Evolutionary conservation across 208 protist species (phyloP).

Genomic region (Trypanosoma scelopori): DNA sequence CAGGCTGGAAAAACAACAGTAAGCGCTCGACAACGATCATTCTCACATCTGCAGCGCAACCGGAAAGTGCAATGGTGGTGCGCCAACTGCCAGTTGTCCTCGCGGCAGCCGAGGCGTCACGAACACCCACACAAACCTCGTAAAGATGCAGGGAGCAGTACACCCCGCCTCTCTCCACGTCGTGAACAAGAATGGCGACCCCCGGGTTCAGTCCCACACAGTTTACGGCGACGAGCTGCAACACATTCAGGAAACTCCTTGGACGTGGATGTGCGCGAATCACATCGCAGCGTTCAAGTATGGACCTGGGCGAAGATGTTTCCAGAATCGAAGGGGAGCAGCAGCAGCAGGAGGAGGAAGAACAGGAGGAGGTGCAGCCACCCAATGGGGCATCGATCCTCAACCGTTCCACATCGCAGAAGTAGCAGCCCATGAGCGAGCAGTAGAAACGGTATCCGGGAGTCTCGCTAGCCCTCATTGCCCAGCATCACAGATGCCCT

Average conservation of each 20-base stretch:
- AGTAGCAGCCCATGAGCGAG: conserved; percentile 8
- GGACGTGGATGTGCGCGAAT: conserved; percentile 2
- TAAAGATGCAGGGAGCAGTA: conserved; percentile 16
- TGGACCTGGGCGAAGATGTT: neutral
- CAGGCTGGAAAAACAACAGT: conserved; percentile 15
- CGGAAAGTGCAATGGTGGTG: conserved; percentile 5
- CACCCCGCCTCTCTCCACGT: conserved; percentile 3
- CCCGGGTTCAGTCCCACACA: neutral
- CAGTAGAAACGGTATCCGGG: conserved; percentile 1
- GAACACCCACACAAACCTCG: neutral
- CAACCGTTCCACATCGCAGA: conserved; percentile 19
- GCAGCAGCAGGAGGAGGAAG: too few relatives aligned
- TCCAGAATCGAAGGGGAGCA: neutral
- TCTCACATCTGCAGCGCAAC: conserved; percentile 7
- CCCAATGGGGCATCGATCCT: neutral
- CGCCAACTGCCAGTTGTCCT: neutral
- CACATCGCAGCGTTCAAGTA: conserved; percentile 12
- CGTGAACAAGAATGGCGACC: conserved; percentile 17
- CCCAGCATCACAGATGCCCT: neutral
- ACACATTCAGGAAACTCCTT: neutral
- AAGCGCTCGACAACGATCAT: neutral
- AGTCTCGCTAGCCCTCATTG: neutral
- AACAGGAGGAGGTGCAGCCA: neutral
- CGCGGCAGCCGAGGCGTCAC: neutral
- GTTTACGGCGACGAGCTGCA: conserved; percentile 12